A percentile compares a stretch with the other conserved stretches of the same genome.
Conservation (phyloP, 2,329 filamentous ascomycete species). For the Colletotrichum chlorophyti region DNA sequence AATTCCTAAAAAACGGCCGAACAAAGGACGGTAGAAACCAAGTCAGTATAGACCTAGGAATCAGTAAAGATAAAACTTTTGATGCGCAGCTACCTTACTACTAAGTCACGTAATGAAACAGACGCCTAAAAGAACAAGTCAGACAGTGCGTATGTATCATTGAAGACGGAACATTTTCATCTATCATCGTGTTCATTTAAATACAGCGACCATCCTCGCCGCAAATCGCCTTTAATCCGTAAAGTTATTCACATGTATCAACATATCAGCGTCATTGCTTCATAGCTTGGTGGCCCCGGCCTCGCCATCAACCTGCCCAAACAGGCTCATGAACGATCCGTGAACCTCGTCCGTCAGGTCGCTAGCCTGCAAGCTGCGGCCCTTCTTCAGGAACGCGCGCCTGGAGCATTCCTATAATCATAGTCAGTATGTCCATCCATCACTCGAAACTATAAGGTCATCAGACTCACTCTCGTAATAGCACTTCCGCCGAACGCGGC, state of each 20-base stretch:
- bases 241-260: neutral
- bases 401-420: conserved; percentile 76
- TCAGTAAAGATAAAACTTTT: too few relatives aligned
- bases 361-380: conserved; percentile 87
- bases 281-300: conserved; percentile 43
- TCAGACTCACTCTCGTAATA: conserved; percentile 75
- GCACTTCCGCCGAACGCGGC: conserved; percentile 87
- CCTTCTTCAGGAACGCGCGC: conserved; percentile 83
- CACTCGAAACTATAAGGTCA: neutral
- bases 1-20: too few relatives aligned
- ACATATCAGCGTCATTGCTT: neutral
- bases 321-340: conserved; percentile 77
- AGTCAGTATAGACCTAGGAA: too few relatives aligned
- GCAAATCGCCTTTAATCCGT: too few relatives aligned
- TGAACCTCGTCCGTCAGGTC: conserved; percentile 94
- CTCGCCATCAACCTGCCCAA: conserved; percentile 71
- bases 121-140: too few relatives aligned
- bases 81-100: too few relatives aligned
- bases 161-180: too few relatives aligned
- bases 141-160: too few relatives aligned
- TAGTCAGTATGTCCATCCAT: conserved; percentile 28
- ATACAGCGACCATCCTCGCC: too few relatives aligned
- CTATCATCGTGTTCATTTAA: too few relatives aligned
- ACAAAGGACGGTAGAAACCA: too few relatives aligned
- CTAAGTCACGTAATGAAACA: too few relatives aligned